Evolutionary conservation across 257 asterid genomes (phyloP).

Genomic region (Lavandula angustifolia): DNA sequence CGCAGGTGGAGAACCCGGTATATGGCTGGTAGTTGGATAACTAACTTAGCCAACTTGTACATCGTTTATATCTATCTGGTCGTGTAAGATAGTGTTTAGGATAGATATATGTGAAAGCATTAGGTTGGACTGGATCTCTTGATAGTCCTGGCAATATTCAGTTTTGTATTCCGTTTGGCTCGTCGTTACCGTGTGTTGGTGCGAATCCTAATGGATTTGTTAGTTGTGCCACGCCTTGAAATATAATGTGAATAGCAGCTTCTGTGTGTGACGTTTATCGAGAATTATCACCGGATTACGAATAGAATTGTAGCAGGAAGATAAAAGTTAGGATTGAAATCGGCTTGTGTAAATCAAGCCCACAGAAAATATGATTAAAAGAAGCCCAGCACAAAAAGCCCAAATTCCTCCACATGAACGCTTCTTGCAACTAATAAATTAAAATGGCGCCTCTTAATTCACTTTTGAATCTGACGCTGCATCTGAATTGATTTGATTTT

Average conservation of each 20-base stretch:
- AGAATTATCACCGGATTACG: too few relatives aligned
- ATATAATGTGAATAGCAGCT: constrained; percentile 37
- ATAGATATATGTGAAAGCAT: neutral
- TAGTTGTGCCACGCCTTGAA: constrained; percentile 23
- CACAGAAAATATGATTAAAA: too few relatives aligned
- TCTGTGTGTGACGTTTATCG: too few relatives aligned
- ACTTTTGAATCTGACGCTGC: too few relatives aligned
- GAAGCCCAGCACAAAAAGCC: too few relatives aligned
- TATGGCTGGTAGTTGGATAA: constrained; percentile 84
- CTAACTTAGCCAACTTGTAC: constrained; percentile 38
- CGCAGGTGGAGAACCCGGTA: constrained; percentile 88
- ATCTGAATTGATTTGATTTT: too few relatives aligned
- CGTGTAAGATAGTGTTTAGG: constrained; percentile 31
- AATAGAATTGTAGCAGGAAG: too few relatives aligned
- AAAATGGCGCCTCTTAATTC: too few relatives aligned
- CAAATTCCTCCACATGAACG: too few relatives aligned
- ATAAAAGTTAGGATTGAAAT: too few relatives aligned
- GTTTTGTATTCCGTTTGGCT: constrained; percentile 19
- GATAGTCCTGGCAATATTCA: neutral
- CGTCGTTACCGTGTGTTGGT: constrained; percentile 4
- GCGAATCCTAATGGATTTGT: neutral
- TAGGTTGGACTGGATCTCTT: constrained; percentile 24
- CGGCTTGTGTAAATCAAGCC: too few relatives aligned
- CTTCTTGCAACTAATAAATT: too few relatives aligned
- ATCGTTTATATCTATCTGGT: constrained; percentile 32